phyloP scores from a whole-genome alignment of 371 early-diverging fungal genomes.

The Lichtheimia ornata region DNA sequence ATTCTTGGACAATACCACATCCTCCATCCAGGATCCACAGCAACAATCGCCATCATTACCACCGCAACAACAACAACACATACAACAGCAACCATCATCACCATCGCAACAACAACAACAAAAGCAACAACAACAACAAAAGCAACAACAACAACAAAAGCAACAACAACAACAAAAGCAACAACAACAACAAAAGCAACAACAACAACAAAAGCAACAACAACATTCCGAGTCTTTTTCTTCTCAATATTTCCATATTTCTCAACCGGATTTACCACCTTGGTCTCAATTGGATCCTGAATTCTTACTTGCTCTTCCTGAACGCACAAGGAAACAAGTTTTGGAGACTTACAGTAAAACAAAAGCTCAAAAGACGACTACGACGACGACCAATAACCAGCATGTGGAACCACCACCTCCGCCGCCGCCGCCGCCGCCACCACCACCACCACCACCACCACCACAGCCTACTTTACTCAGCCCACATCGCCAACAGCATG shows the following conservation, averaged over 20 bases:
- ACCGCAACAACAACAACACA: constrained; percentile 13
- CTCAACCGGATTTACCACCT: constrained; percentile 36
- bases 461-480: not conserved
- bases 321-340: constrained; percentile 36
- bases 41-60: constrained; percentile 4
- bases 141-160: not conserved
- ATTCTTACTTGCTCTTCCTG: constrained; percentile 44
- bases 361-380: not conserved
- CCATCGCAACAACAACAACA: not conserved
- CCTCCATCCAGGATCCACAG: not conserved
- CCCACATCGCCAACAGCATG: not conserved
- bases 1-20: not conserved
- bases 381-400: not conserved
- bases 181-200: not conserved
- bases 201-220: not conserved
- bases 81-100: not conserved
- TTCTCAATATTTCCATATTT: not conserved
- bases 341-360: constrained; percentile 37
- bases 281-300: constrained; percentile 58
- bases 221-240: not conserved
- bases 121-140: too few species aligned
- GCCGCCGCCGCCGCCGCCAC: too few species aligned
- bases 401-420: not conserved
- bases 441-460: not conserved
- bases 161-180: not conserved